These are phyloP conservation scores for Azolla pinnata DNA, from an alignment of 75 land plant genomes.

Conservation along the genomic window DNA sequence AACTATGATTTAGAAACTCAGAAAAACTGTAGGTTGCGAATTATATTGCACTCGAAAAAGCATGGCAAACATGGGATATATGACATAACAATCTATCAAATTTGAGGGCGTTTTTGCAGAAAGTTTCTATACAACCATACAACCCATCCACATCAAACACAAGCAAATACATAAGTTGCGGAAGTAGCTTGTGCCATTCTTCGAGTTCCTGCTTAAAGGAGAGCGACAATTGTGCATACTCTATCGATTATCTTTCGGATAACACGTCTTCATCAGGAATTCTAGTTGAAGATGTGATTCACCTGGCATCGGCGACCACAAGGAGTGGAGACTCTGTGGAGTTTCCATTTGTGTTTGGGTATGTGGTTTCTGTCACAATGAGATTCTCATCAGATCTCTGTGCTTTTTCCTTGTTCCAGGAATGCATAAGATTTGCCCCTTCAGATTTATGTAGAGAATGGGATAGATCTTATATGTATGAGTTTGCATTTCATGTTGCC, in stretches of 20 bases:
- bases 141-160: conserved; percentile 54
- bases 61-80: no score
- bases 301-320: conserved; percentile 31
- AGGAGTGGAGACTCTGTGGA: conserved; percentile 20
- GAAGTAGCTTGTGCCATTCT: conserved; percentile 39
- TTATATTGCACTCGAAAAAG: no score
- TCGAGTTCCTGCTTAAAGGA: conserved; percentile 33
- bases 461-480: neutral
- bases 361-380: neutral
- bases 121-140: conserved; percentile 54
- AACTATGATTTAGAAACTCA: no score
- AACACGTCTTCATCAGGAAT: conserved; percentile 68
- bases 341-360: conserved; percentile 63
- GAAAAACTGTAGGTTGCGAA: no score
- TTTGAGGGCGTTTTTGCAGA: no score
- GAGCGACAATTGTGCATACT: conserved; percentile 54
- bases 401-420: neutral
- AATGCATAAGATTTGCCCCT: neutral
- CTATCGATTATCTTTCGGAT: conserved; percentile 42
- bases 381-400: neutral
- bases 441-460: neutral
- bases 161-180: conserved; percentile 51
- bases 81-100: no score
- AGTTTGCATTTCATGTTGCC: neutral
- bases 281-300: conserved; percentile 61